Evolutionary conservation across 495 filamentous ascomycete genomes (phyloP).

Genomic region (Talaromyces nanjingensis): DNA sequence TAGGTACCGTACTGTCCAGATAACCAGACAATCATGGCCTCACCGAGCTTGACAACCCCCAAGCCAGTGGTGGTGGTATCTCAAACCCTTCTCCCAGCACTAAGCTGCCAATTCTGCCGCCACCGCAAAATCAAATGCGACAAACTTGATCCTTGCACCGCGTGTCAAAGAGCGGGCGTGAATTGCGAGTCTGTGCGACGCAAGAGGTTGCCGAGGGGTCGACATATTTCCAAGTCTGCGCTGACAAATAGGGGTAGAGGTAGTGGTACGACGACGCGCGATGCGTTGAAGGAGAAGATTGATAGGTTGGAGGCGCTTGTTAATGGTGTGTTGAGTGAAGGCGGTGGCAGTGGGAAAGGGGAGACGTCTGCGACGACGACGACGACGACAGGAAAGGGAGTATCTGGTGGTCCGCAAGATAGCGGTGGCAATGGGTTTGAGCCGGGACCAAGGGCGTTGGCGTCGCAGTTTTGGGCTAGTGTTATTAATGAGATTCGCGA

Average conservation of each 20-base stretch:
- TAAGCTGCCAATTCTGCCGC: slow-evolving; percentile 11
- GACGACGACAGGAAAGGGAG: background rate
- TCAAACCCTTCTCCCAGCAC: background rate
- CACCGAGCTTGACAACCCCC: background rate
- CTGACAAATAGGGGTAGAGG: background rate
- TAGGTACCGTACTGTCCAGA: too few species aligned
- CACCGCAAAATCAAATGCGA: slow-evolving; percentile 67
- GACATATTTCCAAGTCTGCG: background rate
- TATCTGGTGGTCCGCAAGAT: background rate
- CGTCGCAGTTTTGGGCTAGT: background rate
- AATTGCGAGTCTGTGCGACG: slow-evolving; percentile 43
- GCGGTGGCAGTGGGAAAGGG: background rate
- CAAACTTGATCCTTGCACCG: slow-evolving; percentile 60
- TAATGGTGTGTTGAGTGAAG: background rate
- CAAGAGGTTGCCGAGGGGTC: slow-evolving; percentile 11
- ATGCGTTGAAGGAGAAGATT: slow-evolving; percentile 2
- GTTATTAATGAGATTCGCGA: slow-evolving; percentile 6
- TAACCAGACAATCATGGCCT: too few species aligned
- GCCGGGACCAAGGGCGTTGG: background rate
- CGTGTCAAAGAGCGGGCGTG: slow-evolving; percentile 53
- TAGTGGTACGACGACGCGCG: background rate
- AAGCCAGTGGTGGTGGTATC: background rate
- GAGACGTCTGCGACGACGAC: background rate
- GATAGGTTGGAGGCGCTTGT: slow-evolving; percentile 3
- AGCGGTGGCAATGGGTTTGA: background rate